Percentiles rank a stretch among this genome's conserved stretches.
phyloP scores from a whole-genome alignment of 2,329 filamentous ascomycete species.

The Epichloe sylvatica region DNA sequence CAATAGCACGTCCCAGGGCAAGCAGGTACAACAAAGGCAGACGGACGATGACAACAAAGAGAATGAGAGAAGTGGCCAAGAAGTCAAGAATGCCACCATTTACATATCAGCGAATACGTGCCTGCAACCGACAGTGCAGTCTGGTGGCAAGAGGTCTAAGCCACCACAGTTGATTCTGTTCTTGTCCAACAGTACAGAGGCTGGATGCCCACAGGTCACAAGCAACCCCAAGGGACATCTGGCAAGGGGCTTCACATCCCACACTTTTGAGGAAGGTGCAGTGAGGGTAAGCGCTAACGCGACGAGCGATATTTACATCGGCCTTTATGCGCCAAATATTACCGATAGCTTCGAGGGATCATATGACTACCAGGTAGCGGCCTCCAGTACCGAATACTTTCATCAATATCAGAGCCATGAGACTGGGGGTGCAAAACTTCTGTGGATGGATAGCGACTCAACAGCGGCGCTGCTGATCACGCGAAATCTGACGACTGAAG shows the following conservation, averaged over 20 bases:
- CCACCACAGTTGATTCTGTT: conserved; percentile 68
- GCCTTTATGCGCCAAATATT: conserved; percentile 56
- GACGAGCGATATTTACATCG: conserved; percentile 58
- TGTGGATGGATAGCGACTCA: conserved; percentile 75
- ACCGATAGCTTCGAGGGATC: conserved; percentile 44
- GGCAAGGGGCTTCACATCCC: conserved; percentile 17
- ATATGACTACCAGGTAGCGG: conserved; percentile 73
- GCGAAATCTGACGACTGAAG: conserved; percentile 51
- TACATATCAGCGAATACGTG: conserved; percentile 85
- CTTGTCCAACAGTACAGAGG: conserved; percentile 43
- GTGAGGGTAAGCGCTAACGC: conserved; percentile 49
- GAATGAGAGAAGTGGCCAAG: neutral
- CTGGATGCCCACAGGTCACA: conserved; percentile 16
- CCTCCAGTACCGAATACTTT: conserved; percentile 66
- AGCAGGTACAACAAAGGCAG: neutral
- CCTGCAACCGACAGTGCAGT: conserved; percentile 43
- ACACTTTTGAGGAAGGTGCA: conserved; percentile 51
- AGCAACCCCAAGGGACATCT: conserved; percentile 11
- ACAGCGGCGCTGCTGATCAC: conserved; percentile 68
- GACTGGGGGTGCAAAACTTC: conserved; percentile 37
- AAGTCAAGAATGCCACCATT: conserved; percentile 30
- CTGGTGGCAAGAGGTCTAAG: conserved; percentile 1
- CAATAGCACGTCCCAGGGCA: conserved; percentile 9
- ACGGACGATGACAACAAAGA: neutral
- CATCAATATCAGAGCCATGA: conserved; percentile 42